These are phyloP conservation scores for Geotrichum candidum DNA, from an alignment of 1,139 yeast species.

Conservation along the genomic window DNA sequence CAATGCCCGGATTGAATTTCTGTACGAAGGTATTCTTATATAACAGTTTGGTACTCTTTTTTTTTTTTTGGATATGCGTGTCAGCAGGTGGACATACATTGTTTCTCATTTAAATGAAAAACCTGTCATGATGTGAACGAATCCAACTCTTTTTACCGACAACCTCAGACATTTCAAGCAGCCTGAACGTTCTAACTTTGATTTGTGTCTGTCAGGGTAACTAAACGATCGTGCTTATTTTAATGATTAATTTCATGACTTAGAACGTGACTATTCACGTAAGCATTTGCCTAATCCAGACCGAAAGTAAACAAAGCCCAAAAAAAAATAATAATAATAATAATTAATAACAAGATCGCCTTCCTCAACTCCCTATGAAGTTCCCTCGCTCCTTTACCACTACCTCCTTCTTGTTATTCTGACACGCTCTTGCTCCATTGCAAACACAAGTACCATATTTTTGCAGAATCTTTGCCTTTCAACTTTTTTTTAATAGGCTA, in stretches of 20 bases:
- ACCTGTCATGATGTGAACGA: no score
- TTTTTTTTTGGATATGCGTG: no score
- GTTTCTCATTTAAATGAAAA: no score
- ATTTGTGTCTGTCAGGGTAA: neutral
- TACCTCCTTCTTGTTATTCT: neutral
- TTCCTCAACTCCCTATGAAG: no score
- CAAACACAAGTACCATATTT: neutral
- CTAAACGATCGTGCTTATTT: neutral
- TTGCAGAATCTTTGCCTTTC: neutral
- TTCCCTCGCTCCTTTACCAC: neutral
- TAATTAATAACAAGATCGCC: no score
- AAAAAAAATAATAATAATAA: neutral
- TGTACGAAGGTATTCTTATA: no score
- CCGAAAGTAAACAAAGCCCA: neutral
- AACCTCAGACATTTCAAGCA: no score
- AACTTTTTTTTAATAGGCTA: neutral
- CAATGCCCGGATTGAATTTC: no score
- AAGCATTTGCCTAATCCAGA: neutral
- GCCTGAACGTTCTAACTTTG: neutral
- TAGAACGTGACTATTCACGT: neutral
- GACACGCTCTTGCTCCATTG: neutral
- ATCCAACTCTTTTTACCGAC: no score
- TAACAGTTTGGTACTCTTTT: no score
- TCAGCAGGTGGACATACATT: no score
- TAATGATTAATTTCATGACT: neutral